phyloP scores from a whole-genome alignment of 441 rosid genomes.

The Pelargonium exstipulatum region DNA sequence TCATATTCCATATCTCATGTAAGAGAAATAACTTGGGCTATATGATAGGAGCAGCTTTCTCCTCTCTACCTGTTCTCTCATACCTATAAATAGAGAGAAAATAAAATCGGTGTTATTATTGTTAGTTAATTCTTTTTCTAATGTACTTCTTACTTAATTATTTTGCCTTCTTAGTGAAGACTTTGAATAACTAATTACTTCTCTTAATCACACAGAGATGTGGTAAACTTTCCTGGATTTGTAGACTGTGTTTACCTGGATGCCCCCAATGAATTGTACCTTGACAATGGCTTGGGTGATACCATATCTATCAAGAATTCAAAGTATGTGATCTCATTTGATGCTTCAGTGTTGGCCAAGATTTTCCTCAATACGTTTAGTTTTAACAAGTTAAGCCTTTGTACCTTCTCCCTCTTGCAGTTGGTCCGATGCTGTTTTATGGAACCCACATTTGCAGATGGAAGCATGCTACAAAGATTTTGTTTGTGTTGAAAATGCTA shows the following conservation, averaged over 20 bases:
- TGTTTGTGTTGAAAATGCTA: conserved; percentile 85
- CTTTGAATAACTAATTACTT: neutral
- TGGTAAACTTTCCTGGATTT: conserved; percentile 75
- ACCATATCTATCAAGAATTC: conserved; percentile 50
- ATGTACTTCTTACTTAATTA: neutral
- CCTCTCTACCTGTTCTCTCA: neutral
- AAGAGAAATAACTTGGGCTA: neutral
- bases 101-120: no score
- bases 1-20: neutral
- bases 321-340: conserved; percentile 42
- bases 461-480: conserved; percentile 90
- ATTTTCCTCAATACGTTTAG: neutral
- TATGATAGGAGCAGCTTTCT: neutral
- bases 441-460: conserved; percentile 94
- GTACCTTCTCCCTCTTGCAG: conserved; percentile 32
- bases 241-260: conserved; percentile 81
- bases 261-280: conserved; percentile 52
- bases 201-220: conserved; percentile 48
- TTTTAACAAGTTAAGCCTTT: conserved; percentile 11
- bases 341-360: conserved; percentile 9
- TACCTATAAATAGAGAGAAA: no score
- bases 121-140: neutral
- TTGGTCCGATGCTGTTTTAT: conserved; percentile 90
- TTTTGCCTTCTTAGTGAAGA: neutral
- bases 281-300: conserved; percentile 86